Evolutionary conservation across 2,329 filamentous ascomycete genomes (phyloP).

Genomic region (Bipolaris cookei): DNA sequence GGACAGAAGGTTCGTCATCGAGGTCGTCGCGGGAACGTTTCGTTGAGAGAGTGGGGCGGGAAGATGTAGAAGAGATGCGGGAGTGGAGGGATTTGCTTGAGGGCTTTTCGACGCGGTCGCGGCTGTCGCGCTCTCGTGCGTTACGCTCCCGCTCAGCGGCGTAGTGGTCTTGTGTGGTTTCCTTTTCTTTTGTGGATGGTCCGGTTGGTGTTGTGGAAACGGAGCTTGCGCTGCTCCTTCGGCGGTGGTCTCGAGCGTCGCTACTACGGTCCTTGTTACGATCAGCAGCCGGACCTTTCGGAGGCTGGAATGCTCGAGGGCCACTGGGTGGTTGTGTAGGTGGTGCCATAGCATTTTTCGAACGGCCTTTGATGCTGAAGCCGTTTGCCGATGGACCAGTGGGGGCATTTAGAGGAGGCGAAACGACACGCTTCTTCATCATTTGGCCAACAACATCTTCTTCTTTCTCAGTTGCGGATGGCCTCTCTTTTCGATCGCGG

Average conservation of each 20-base stretch:
- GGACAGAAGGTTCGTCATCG: conserved; percentile 20
- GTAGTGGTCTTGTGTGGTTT: conserved; percentile 61
- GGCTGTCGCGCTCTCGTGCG: conserved; percentile 39
- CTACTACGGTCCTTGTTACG: conserved; percentile 34
- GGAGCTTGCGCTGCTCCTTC: conserved; percentile 28
- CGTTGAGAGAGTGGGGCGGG: conserved; percentile 25
- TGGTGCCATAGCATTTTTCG: conserved; percentile 38
- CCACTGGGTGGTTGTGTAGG: conserved; percentile 47
- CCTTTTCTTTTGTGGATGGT: conserved; percentile 16
- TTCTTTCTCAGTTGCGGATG: conserved; percentile 17
- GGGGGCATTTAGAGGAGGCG: conserved; percentile 44
- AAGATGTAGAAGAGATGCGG: conserved; percentile 26
- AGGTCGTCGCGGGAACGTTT: conserved; percentile 42
- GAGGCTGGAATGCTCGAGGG: conserved; percentile 44
- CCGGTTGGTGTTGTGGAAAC: conserved; percentile 25
- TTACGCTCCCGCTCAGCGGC: conserved; percentile 68
- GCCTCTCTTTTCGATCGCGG: conserved; percentile 30
- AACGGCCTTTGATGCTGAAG: conserved; percentile 53
- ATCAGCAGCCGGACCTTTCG: conserved; percentile 48
- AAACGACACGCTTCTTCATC: conserved; percentile 39
- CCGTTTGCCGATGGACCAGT: conserved; percentile 51
- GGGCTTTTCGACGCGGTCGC: conserved; percentile 35
- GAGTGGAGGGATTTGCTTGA: conserved; percentile 28
- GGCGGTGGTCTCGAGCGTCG: conserved; percentile 24
- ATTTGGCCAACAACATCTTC: conserved; percentile 35